phyloP scores from a whole-genome alignment of 768 basidiomycete genomes.

The Mycena kentingensis region DNA sequence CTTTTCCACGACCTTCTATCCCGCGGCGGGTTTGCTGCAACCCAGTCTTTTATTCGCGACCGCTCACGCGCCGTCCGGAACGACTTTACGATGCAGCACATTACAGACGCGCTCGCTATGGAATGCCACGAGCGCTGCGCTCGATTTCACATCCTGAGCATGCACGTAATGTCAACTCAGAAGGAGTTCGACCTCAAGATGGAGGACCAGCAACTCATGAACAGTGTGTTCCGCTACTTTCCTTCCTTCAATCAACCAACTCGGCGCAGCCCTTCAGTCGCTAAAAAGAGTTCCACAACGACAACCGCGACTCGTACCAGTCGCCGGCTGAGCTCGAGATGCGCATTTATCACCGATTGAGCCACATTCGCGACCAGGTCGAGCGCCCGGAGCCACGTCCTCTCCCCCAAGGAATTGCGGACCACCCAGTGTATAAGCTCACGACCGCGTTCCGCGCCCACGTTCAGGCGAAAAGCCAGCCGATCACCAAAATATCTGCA shows the following conservation, averaged over 20 bases:
- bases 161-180: conserved; percentile 66
- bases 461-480: conserved; percentile 78
- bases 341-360: conserved; percentile 91
- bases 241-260: conserved; percentile 1
- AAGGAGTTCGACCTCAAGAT: conserved; percentile 61
- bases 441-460: conserved; percentile 79
- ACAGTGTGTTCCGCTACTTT: conserved; percentile 57
- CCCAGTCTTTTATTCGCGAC: conserved; percentile 88
- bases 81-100: conserved; percentile 93
- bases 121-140: conserved; percentile 93
- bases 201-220: conserved; percentile 90
- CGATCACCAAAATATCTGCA: conserved; percentile 67
- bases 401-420: conserved; percentile 49
- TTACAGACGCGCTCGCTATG: conserved; percentile 74
- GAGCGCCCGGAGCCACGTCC: conserved; percentile 79
- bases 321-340: conserved; percentile 92
- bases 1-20: conserved; percentile 83
- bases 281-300: conserved; percentile 93
- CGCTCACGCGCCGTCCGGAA: conserved; percentile 87
- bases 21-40: conserved; percentile 64
- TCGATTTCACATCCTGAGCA: conserved; percentile 85
- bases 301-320: conserved; percentile 65
- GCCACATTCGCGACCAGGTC: conserved; percentile 84
- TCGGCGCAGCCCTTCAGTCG: conserved; percentile 74
- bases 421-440: conserved; percentile 76